These are phyloP conservation scores for Fagus crenata DNA, from an alignment of 306 rosid genomes.

Conservation along the genomic window DNA sequence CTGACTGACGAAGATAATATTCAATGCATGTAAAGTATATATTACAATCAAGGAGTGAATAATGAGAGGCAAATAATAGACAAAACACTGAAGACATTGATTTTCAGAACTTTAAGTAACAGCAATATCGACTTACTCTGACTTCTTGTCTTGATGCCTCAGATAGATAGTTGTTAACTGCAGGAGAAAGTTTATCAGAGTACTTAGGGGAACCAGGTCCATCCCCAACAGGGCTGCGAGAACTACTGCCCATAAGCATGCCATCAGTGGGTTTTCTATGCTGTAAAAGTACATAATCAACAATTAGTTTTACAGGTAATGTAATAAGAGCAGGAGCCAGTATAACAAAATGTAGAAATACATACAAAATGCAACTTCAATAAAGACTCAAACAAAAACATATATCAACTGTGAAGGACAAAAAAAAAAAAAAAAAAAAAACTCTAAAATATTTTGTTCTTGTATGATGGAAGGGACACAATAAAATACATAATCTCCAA, in stretches of 20 bases:
- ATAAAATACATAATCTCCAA: neutral
- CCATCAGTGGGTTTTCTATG: conserved; percentile 95
- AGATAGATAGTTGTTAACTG: conserved; percentile 90
- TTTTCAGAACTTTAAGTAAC: conserved; percentile 11
- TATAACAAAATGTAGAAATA: conserved; percentile 5
- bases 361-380: neutral
- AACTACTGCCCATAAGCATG: conserved; percentile 88
- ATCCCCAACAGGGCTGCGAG: conserved; percentile 89
- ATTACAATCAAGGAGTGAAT: conserved; percentile 11
- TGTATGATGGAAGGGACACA: neutral
- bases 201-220: conserved; percentile 90
- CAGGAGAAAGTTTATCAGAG: conserved; percentile 95
- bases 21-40: neutral
- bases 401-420: neutral
- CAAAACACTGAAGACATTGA: neutral
- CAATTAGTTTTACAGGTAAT: neutral
- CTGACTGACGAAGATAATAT: neutral
- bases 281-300: conserved; percentile 50
- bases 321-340: neutral
- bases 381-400: neutral
- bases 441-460: neutral
- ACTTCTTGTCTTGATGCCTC: conserved; percentile 99
- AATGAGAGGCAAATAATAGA: conserved; percentile 11
- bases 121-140: conserved; percentile 63
- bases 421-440: neutral